Evolutionary conservation across 805 yeast species (phyloP).

Genomic region (Pichia ethanolica): DNA sequence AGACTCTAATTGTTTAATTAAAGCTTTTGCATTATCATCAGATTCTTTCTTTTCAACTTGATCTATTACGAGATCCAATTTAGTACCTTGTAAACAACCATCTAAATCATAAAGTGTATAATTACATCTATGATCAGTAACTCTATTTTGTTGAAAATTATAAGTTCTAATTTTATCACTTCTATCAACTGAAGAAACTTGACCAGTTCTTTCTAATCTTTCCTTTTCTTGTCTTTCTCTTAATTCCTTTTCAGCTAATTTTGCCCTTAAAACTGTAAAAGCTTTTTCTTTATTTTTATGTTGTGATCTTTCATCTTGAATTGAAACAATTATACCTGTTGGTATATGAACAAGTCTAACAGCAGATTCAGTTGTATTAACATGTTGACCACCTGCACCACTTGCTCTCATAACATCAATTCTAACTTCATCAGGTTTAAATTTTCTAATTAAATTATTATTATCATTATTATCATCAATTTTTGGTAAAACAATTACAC

Average conservation of each 20-base stretch:
- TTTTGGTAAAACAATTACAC: slow-evolving; percentile 88
- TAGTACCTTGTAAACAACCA: slow-evolving; percentile 55
- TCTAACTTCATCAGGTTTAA: slow-evolving; percentile 81
- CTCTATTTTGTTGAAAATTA: slow-evolving; percentile 84
- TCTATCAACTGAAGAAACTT: slow-evolving; percentile 83
- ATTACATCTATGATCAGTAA: slow-evolving; percentile 92
- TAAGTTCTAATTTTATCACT: slow-evolving; percentile 92
- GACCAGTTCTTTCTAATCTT: slow-evolving; percentile 61
- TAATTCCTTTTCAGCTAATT: slow-evolving; percentile 76
- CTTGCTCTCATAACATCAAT: slow-evolving; percentile 96
- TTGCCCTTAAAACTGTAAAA: slow-evolving; percentile 68
- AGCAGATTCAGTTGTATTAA: slow-evolving; percentile 94
- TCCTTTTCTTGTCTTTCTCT: slow-evolving; percentile 58
- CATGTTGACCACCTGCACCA: slow-evolving; percentile 98
- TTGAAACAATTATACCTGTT: slow-evolving; percentile 78
- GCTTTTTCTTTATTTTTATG: slow-evolving; percentile 93
- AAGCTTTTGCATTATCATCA: slow-evolving; percentile 35
- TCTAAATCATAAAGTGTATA: slow-evolving; percentile 68
- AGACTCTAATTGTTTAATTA: slow-evolving; percentile 23
- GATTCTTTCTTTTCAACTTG: slow-evolving; percentile 42
- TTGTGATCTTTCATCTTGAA: slow-evolving; percentile 94
- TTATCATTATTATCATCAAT: slow-evolving; percentile 42
- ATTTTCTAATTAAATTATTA: slow-evolving; percentile 36
- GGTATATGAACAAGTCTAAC: slow-evolving; percentile 90
- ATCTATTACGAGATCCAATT: slow-evolving; percentile 48